These are phyloP conservation scores for Solanum corneliomulleri DNA, from an alignment of 257 asterid species.

Conservation along the genomic window DNA sequence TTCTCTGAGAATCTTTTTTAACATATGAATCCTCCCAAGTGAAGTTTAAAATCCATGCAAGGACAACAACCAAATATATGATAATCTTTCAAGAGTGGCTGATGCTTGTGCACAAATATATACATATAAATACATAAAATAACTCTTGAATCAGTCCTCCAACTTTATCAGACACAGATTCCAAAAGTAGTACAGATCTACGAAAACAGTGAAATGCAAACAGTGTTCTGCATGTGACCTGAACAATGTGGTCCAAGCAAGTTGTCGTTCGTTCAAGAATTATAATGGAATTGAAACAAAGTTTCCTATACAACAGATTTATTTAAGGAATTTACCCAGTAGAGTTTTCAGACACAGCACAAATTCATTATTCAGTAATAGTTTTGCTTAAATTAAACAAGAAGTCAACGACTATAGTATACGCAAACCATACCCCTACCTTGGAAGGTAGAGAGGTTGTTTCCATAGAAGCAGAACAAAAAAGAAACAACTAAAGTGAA, in stretches of 20 bases:
- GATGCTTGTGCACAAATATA: not conserved
- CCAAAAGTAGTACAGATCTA: not conserved
- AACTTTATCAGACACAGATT: not conserved
- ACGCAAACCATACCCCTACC: not conserved
- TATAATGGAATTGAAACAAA: not conserved
- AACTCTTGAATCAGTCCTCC: not conserved
- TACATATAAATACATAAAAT: not conserved
- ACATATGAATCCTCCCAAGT: not conserved
- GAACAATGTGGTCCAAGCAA: not conserved
- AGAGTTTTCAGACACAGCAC: not conserved
- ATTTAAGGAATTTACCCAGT: not conserved
- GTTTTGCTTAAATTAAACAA: not conserved
- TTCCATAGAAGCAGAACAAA: not conserved
- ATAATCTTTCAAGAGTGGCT: not conserved
- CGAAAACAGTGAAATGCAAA: not conserved
- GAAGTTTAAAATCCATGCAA: not conserved
- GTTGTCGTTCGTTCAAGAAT: not conserved
- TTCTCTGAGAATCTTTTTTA: not conserved
- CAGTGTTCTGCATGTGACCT: not conserved
- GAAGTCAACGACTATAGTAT: not conserved
- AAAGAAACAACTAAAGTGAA: not conserved
- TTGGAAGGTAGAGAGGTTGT: not conserved
- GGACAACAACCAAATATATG: not conserved
- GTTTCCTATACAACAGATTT: not conserved
- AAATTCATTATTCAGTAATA: not conserved